Evolutionary conservation across 371 early-diverging fungal genomes (phyloP).

Genomic region (Dinochytrium kinnereticum): DNA sequence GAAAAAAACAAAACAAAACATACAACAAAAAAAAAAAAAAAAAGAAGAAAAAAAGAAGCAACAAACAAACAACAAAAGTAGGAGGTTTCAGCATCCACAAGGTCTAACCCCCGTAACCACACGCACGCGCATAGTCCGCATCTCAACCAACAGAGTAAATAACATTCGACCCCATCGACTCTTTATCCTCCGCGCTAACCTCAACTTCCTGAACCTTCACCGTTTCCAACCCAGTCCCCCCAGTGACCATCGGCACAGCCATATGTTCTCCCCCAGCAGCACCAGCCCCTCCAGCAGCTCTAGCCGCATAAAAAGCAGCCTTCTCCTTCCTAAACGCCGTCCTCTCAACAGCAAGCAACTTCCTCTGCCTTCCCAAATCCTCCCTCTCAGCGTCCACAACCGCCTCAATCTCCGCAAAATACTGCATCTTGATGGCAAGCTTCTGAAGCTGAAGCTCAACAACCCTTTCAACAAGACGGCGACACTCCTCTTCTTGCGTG

Average conservation of each 20-base stretch:
- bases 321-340: slow-evolving; percentile 28
- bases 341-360: slow-evolving; percentile 34
- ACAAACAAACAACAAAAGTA: not conserved
- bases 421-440: slow-evolving; percentile 86
- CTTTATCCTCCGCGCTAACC: slow-evolving; percentile 4
- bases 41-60: slow-evolving; percentile 1
- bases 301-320: slow-evolving; percentile 23
- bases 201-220: slow-evolving; percentile 7
- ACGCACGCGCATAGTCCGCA: too few species aligned
- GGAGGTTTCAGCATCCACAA: too few species aligned
- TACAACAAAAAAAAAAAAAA: not conserved
- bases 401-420: slow-evolving; percentile 87
- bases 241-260: not conserved
- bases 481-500: slow-evolving; percentile 81
- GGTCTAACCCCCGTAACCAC: too few species aligned
- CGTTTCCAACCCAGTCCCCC: not conserved
- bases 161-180: slow-evolving; percentile 7
- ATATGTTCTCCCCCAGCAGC: not conserved
- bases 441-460: slow-evolving; percentile 87
- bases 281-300: not conserved
- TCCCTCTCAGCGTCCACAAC: slow-evolving; percentile 82
- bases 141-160: not conserved
- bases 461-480: slow-evolving; percentile 73
- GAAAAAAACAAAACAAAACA: not conserved
- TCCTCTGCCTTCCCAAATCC: slow-evolving; percentile 82